Evolutionary conservation across 805 yeast genomes (phyloP), one percentile per base, ranked within the genome.

Genomic region (Pichia eremophila): DNA sequence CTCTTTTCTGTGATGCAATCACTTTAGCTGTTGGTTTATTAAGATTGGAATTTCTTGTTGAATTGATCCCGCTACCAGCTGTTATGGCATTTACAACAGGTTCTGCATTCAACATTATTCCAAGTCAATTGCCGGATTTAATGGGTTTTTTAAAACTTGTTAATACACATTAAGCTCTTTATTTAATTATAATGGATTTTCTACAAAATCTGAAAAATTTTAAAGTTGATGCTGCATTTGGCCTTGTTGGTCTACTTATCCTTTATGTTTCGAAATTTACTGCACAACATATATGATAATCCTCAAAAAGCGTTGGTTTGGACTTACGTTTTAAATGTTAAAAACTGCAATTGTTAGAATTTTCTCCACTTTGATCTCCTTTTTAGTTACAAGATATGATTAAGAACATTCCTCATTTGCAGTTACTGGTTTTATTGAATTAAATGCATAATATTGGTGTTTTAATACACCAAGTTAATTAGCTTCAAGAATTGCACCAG

Each of bases 51-150:
- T 89, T 90, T 68, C 71, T 89, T 43, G 78, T 90, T 42, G 97
- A 89, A 64, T 79, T 85, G 62, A 88, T 89, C 57, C 87, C 96
- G 4, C 71, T 82, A 59, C 95, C 95, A 39, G 95, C 96, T 0
- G 95, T 89, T 39, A 74, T 88, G 67, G 97, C 96, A 0, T 89
- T 89, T 70, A 90, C 89, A 95, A 76, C 90, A 35, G 96, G 96
- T 46, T 88, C 96, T 6, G 96, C 97, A 2, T 75, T 89, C 58
- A 81, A 73, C 58, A 89, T 89, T 60, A 72, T 83, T 32, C 65
- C 72, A 50, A 96, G 97, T 28, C 96, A 89, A 68, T 81, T 90
- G 7, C 95, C 96, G 3, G 83, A 72, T 6, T 72, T 89, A 50
- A 73, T 89, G 84, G 97, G 97, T 17, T 84, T 73, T 68, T 71